These are phyloP conservation scores for Verbena officinalis DNA, from an alignment of 257 asterid genomes.

Conservation along the genomic window DNA sequence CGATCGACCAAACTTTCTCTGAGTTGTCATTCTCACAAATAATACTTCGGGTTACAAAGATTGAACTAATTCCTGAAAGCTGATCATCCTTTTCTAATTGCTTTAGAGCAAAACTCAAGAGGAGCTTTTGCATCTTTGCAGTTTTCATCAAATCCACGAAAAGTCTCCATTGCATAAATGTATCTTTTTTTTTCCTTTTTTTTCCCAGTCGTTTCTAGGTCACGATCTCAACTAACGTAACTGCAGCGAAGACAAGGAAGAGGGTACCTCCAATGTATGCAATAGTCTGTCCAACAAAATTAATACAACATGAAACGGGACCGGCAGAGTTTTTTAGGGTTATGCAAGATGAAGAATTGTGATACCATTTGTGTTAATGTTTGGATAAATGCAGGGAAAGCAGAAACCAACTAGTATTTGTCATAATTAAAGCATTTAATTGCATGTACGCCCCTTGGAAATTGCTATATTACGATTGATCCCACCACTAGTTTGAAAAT, in stretches of 20 bases:
- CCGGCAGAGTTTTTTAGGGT: not conserved
- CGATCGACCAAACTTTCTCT: too few relatives aligned
- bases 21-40: too few relatives aligned
- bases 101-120: conserved; percentile 5
- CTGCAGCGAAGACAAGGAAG: conserved; percentile 81
- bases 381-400: not conserved
- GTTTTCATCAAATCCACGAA: not conserved
- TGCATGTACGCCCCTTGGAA: too few relatives aligned
- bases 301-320: not conserved
- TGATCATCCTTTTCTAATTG: not conserved
- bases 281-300: conserved; percentile 46
- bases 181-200: too few relatives aligned
- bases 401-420: not conserved
- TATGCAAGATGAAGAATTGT: not conserved
- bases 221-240: conserved; percentile 67
- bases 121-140: not conserved
- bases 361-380: not conserved
- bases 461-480: too few relatives aligned
- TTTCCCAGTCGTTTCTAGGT: conserved; percentile 37
- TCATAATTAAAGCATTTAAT: too few relatives aligned
- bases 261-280: conserved; percentile 85
- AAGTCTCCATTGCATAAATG: too few relatives aligned
- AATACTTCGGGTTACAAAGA: too few relatives aligned
- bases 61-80: not conserved
- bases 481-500: too few relatives aligned